phyloP scores from a whole-genome alignment of 176 grass and related monocot species.

The Tillandsia leiboldiana region DNA sequence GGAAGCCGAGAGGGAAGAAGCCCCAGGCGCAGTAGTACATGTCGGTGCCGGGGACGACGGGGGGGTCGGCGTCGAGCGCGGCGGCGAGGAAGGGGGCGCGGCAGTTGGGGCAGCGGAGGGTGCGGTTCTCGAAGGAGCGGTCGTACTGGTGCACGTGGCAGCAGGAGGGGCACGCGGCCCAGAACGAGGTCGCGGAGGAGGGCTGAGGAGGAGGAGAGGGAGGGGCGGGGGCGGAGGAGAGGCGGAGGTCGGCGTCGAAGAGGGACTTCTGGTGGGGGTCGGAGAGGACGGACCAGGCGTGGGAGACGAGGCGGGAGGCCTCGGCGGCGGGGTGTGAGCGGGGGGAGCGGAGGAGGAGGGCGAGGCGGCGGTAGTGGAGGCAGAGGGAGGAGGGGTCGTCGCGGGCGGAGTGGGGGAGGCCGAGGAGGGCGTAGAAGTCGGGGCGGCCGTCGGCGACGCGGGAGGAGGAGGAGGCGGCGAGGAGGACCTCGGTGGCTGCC shows the following conservation, averaged over 20 bases:
- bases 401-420: conserved; percentile 25
- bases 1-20: conserved; percentile 84
- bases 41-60: conserved; percentile 66
- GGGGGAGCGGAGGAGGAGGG: conserved; percentile 36
- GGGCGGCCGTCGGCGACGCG: conserved; percentile 22
- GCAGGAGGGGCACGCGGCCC: conserved; percentile 57
- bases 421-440: conserved; percentile 61
- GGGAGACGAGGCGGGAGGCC: conserved; percentile 45
- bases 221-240: conserved; percentile 13
- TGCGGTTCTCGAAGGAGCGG: conserved; percentile 39
- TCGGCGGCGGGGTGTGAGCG: conserved; percentile 26
- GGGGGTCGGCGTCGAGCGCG: conserved; percentile 42
- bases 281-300: conserved; percentile 56
- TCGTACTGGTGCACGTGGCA: conserved; percentile 67
- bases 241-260: conserved; percentile 43
- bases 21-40: conserved; percentile 96
- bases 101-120: conserved; percentile 54
- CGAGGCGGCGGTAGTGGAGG: conserved; percentile 46
- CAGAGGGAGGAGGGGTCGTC: conserved; percentile 34
- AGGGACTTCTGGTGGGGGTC: conserved; percentile 48
- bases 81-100: conserved; percentile 49
- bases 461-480: conserved; percentile 28
- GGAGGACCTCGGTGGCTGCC: conserved; percentile 46
- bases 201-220: background rate
- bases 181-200: conserved; percentile 30